A percentile compares a stretch with the other conserved stretches of the same genome.
These are phyloP conservation scores for Gentiana straminea DNA, from an alignment of 257 asterid genomes.

Conservation along the genomic window DNA sequence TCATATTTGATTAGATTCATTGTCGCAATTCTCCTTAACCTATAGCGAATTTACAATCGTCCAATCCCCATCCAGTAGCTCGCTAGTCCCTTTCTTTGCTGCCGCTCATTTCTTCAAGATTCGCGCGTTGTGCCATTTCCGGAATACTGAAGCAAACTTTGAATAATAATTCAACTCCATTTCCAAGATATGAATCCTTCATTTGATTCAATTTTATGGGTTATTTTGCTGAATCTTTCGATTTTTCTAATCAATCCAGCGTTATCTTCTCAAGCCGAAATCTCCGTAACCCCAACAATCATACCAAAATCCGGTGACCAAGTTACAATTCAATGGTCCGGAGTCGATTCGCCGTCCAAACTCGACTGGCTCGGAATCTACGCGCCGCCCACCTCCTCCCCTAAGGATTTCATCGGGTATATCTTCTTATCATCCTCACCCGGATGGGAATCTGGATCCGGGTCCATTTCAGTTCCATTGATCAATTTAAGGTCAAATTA, in stretches of 20 bases:
- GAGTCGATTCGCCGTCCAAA: constrained; percentile 47
- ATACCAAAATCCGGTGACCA: constrained; percentile 55
- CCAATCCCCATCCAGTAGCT: too few species aligned
- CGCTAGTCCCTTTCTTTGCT: too few species aligned
- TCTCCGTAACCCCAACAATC: constrained; percentile 37
- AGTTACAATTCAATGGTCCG: constrained; percentile 60
- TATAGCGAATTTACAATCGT: too few species aligned
- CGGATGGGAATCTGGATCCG: constrained; percentile 74
- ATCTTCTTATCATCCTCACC: constrained; percentile 56
- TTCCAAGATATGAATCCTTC: constrained; percentile 3
- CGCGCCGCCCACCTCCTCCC: constrained; percentile 55
- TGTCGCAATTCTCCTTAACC: too few species aligned
- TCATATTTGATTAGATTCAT: too few species aligned
- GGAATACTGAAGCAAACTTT: too few species aligned
- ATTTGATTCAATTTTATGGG: constrained; percentile 6
- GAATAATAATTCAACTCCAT: too few species aligned
- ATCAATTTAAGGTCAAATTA: constrained; percentile 62
- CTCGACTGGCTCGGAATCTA: constrained; percentile 91
- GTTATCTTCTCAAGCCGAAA: constrained; percentile 27
- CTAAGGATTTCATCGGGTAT: constrained; percentile 62
- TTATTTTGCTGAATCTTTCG: constrained; percentile 7
- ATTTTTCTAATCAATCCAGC: constrained; percentile 8
- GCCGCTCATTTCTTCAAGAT: too few species aligned
- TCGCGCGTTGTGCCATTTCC: too few species aligned
- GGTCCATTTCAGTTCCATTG: constrained; percentile 56